Evolutionary conservation across 1,284 basidiomycete species (phyloP), one percentile per base, ranked within the genome.

Genomic region (Rhodotorula glutinis): DNA sequence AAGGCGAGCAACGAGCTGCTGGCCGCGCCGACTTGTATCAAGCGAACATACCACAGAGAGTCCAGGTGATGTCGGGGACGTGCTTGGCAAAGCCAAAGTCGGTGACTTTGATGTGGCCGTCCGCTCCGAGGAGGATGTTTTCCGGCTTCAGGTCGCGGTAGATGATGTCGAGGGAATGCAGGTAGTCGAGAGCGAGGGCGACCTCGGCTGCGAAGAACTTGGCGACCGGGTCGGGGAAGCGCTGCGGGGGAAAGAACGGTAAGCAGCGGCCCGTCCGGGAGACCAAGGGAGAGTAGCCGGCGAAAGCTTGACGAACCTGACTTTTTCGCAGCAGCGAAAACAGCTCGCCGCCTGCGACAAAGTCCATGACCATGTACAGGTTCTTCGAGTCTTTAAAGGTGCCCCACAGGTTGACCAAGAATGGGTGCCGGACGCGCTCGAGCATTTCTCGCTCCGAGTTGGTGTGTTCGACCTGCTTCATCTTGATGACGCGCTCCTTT

Each of bases 361-460:
- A 99, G 81, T 98, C 96, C 95, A 98, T 98, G 65, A 98, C 94
- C 93, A 99, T 97, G 83, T 96, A 99, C 19, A 98, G 82, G 78
- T 97, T 98, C 54, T 90, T 84, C 16, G 87, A 82, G 76, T 98
- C 95, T 75, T 96, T 92, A 81, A 98, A 98, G 1, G 91, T 90
- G 33, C 95, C 96, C 95, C 95, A 98, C 9, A 98, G 85, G 77
- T 97, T 98, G 81, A 98, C 88, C 72, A 98, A 89, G 81, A 98
- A 98, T 3, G 94, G 91, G 79, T 98, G 93, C 60, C 94, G 87
- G 0, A 96, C 91, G 38, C 87, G 85, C 65, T 89, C 87, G 53
- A 98, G 85, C 83, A 98, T 92, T 68, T 86, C 85, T 74, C 92
- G 87, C 81, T 98, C 95, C 73, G 92, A 95, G 78, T 95, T 96